These are phyloP conservation scores for Boletus speciosus DNA, from an alignment of 768 basidiomycete genomes.

Conservation along the genomic window DNA sequence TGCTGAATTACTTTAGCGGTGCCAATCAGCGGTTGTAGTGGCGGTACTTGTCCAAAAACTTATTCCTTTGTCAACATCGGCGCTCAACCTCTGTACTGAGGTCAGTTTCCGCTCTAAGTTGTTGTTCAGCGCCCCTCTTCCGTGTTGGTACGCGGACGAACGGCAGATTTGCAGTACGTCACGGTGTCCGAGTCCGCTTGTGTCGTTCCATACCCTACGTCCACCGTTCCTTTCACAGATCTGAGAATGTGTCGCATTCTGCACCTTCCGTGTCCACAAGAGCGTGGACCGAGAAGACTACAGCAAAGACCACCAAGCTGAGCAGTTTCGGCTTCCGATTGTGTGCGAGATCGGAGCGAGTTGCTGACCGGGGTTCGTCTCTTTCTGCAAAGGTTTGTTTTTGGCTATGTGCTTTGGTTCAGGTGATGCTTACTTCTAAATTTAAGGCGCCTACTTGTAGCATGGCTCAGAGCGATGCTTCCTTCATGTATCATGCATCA, in stretches of 20 bases:
- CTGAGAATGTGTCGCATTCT: neutral
- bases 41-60: too few species aligned
- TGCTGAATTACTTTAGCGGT: neutral
- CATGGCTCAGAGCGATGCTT: slow-evolving; percentile 9
- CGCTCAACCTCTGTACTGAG: neutral
- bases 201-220: neutral
- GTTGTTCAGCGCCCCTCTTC: neutral
- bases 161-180: neutral
- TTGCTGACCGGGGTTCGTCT: neutral
- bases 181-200: neutral
- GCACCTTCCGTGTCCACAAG: neutral
- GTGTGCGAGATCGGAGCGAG: neutral
- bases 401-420: neutral
- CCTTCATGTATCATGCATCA: neutral
- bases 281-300: neutral
- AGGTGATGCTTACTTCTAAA: neutral
- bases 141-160: neutral
- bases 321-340: neutral
- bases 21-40: neutral
- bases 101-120: neutral
- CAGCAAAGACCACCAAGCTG: neutral
- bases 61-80: neutral
- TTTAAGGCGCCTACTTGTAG: neutral
- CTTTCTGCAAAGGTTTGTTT: neutral
- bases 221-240: slow-evolving; percentile 3